A percentile compares a stretch with the other conserved stretches of the same genome.
Evolutionary conservation across 2,329 filamentous ascomycete species (phyloP).

Genomic region (Lachnellula willkommii): DNA sequence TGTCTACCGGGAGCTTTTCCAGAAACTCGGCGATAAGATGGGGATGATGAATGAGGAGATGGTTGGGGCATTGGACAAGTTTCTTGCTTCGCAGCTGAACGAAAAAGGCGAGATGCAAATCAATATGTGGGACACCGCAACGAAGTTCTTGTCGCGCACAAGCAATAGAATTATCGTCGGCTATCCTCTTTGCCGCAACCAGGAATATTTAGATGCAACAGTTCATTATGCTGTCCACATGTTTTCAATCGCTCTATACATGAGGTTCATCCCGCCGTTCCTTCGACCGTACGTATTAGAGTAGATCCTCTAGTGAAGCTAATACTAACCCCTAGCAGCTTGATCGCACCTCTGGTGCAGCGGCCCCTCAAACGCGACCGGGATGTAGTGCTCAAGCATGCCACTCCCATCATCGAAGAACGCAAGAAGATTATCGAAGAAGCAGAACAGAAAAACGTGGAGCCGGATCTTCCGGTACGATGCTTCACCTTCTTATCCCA

Average conservation of each 20-base stretch:
- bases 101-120: neutral
- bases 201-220: constrained; percentile 18
- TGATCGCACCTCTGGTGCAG: neutral
- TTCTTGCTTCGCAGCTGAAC: neutral
- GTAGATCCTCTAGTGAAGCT: neutral
- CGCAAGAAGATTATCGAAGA: constrained; percentile 10
- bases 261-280: constrained; percentile 14
- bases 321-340: neutral
- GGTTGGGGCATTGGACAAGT: neutral
- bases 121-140: constrained; percentile 14
- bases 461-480: neutral
- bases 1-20: neutral
- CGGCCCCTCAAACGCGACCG: constrained; percentile 3
- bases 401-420: constrained; percentile 13
- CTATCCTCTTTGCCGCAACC: constrained; percentile 14
- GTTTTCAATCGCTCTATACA: constrained; percentile 16
- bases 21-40: neutral
- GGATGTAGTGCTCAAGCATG: constrained; percentile 11
- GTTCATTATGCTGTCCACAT: constrained; percentile 16
- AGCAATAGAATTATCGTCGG: constrained; percentile 12
- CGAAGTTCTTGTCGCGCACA: constrained; percentile 6
- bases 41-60: neutral
- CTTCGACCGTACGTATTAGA: neutral
- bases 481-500: neutral
- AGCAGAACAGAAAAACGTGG: neutral